phyloP scores from a whole-genome alignment of 176 grass and related monocot species.

The Guadua angustifolia region DNA sequence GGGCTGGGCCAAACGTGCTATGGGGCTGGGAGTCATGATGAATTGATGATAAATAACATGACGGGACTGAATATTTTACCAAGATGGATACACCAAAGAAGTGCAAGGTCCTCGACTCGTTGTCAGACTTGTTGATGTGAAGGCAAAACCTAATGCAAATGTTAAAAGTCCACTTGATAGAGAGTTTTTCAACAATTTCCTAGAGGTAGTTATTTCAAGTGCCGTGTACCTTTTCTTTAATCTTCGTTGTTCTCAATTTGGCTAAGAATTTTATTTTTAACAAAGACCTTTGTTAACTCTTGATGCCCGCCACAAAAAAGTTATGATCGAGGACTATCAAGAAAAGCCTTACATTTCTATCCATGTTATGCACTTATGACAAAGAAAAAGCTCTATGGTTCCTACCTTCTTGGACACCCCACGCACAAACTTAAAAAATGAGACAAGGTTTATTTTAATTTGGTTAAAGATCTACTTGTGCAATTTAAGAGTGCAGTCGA shows the following conservation, averaged over 20 bases:
- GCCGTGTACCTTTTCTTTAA: constrained; percentile 7
- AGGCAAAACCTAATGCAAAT: constrained; percentile 69
- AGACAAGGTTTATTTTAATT: too few relatives aligned
- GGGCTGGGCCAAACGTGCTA: too few relatives aligned
- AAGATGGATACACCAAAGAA: constrained; percentile 91
- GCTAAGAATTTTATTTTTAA: background rate
- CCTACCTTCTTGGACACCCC: background rate
- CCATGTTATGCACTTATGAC: background rate
- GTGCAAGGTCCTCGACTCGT: constrained; percentile 52
- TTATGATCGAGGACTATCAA: background rate
- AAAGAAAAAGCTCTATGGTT: background rate
- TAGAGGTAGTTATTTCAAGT: constrained; percentile 54
- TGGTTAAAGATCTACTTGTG: too few relatives aligned
- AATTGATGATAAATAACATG: background rate
- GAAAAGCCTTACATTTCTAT: constrained; percentile 11
- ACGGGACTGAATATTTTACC: constrained; percentile 17
- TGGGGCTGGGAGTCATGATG: constrained; percentile 2
- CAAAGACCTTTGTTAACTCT: background rate
- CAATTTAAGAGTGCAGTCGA: too few relatives aligned
- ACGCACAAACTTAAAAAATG: too few relatives aligned
- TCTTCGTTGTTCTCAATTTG: too few relatives aligned
- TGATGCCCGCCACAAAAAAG: background rate
- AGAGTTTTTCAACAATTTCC: constrained; percentile 67
- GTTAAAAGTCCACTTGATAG: constrained; percentile 51
- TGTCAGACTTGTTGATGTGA: constrained; percentile 54